A percentile compares a stretch with the other conserved stretches of the same genome.
These are phyloP conservation scores for Bothriochloa decipiens DNA, from an alignment of 176 grass and related monocot genomes.

Conservation along the genomic window DNA sequence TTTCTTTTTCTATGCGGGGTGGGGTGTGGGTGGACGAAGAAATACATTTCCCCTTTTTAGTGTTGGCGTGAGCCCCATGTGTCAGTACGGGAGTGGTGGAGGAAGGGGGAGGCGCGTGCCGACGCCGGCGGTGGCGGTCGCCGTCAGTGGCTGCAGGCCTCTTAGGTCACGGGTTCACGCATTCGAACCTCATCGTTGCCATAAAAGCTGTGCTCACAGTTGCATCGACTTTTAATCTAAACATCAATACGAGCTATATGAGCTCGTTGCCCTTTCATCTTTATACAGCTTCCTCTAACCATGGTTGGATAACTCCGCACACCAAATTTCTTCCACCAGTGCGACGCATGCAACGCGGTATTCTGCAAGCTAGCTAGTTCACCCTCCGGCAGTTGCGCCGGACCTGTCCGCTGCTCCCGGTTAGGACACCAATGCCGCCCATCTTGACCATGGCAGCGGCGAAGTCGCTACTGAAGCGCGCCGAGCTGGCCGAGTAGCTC, in stretches of 20 bases:
- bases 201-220: no score
- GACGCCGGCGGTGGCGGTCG: no score
- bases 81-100: no score
- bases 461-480: constrained; percentile 48
- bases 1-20: no score
- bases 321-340: not conserved
- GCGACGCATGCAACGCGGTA: not conserved
- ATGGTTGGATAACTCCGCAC: not conserved
- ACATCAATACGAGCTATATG: not conserved
- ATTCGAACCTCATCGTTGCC: no score
- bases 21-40: no score
- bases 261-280: not conserved
- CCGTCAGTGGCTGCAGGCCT: no score
- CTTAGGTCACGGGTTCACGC: no score
- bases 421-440: constrained; percentile 43
- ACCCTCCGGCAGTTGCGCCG: constrained; percentile 42
- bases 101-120: no score
- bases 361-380: constrained; percentile 30
- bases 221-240: no score
- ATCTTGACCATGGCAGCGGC: constrained; percentile 54
- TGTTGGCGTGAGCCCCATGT: no score
- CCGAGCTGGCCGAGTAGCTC: constrained; percentile 34
- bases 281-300: not conserved
- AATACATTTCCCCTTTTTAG: no score
- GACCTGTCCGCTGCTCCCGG: constrained; percentile 45